Base-by-base conservation (phyloP, 208 protist species). In the Porcisia deanei region DNA sequence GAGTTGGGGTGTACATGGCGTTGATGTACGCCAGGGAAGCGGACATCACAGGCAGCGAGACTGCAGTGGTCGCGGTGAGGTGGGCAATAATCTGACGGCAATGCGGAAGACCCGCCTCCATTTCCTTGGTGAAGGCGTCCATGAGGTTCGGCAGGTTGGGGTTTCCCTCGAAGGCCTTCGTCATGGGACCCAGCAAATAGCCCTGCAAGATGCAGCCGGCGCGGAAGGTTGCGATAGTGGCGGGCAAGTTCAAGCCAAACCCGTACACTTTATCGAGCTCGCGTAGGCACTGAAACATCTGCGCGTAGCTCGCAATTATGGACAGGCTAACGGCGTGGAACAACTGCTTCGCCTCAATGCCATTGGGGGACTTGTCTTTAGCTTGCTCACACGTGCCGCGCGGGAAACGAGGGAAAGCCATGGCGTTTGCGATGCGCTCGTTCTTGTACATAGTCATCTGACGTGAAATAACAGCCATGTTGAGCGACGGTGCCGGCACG, bases 401-500 rank as follows among this genome's bases (percentile, higher is more conserved):
- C 65, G 81, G 76, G 59, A 89, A 76, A 39, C 69, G 37, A n/a
- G 82, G 75, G 73, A 88, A 79, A 1, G 75, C 72, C 57, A 80
- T 83, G 22, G 86, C 84, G 75, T 97, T 97, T 18, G 79, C 85
- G 52, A 97, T 83, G 69, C 98, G 89, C 83, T 99, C 92, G 25
- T 91, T 87, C 80, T 98, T 99, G 78, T 89, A 91, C 77, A 91
- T 93, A 60, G 95, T 98, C 65, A 99, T 75, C 82, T 95, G 91
- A 67, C 98, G 90, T 2, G 97, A 95, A 77, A 98, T 92, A 39
- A 99, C 97, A 61, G 95, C 88, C 86, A 97, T 97, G 85, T 89
- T 91, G 59, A 99, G 96, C 45, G 94, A 94, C 37, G 96, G 92
- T 20, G 94, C 81, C 22, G 97, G 96, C 18, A 98, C 89, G 75